phyloP scores from a whole-genome alignment of 2,329 filamentous ascomycete genomes.

The Fusarium citri region DNA sequence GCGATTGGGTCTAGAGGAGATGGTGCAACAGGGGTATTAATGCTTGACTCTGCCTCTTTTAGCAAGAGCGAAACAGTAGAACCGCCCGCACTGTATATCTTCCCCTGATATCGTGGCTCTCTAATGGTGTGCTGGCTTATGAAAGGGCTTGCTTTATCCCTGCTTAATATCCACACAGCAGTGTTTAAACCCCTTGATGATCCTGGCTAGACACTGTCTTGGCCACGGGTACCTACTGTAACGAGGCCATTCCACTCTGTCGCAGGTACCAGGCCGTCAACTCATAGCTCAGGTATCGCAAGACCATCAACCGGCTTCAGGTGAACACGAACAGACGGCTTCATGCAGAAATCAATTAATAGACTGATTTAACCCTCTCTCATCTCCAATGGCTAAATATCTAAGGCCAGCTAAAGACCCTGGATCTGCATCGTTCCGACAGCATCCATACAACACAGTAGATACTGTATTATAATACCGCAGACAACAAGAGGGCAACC shows the following conservation, averaged over 20 bases:
- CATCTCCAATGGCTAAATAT: not conserved
- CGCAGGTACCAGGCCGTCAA: not conserved
- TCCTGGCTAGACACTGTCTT: constrained; percentile 26
- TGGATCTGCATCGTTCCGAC: not conserved
- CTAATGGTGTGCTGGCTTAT: constrained; percentile 7
- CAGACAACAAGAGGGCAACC: not conserved
- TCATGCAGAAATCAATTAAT: constrained; percentile 2
- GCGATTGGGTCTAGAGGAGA: constrained; percentile 40
- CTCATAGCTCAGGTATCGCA: constrained; percentile 32
- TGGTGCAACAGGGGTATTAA: constrained; percentile 38
- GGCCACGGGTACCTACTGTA: constrained; percentile 6
- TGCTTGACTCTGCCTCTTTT: constrained; percentile 36
- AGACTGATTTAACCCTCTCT: not conserved
- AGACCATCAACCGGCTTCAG: constrained; percentile 38
- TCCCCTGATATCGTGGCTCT: constrained; percentile 37
- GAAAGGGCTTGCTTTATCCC: constrained; percentile 18
- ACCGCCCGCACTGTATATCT: constrained; percentile 32
- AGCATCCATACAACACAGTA: not conserved
- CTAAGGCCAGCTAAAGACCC: not conserved
- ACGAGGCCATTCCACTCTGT: not conserved
- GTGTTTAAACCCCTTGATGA: constrained; percentile 33
- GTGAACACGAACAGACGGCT: constrained; percentile 36
- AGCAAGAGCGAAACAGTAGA: constrained; percentile 44
- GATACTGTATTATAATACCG: not conserved
- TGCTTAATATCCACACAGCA: constrained; percentile 25